Evolutionary conservation across 2,329 filamentous ascomycete species (phyloP).

Genomic region (Nothopassalora personata): DNA sequence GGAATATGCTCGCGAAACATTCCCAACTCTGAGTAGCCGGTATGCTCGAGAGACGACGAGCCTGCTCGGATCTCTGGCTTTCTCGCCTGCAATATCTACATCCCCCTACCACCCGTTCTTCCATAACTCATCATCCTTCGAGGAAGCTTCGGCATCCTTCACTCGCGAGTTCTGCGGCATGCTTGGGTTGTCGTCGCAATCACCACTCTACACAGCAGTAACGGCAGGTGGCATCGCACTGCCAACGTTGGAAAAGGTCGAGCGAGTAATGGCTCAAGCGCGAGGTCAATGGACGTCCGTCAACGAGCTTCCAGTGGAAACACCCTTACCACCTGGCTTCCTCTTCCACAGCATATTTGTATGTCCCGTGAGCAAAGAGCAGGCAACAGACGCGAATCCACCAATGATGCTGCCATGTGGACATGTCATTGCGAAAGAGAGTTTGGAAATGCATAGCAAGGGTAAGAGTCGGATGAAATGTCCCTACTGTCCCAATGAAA

Average conservation of each 20-base stretch:
- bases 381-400: slow-evolving; percentile 86
- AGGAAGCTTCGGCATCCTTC: slow-evolving; percentile 80
- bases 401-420: slow-evolving; percentile 97
- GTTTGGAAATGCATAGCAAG: slow-evolving; percentile 72
- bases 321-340: slow-evolving; percentile 58
- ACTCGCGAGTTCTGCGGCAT: slow-evolving; percentile 79
- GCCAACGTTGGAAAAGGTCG: slow-evolving; percentile 81
- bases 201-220: slow-evolving; percentile 84
- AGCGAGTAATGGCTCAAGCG: slow-evolving; percentile 79
- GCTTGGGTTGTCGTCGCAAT: slow-evolving; percentile 82
- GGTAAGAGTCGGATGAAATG: slow-evolving; percentile 75
- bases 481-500: slow-evolving; percentile 88
- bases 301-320: slow-evolving; percentile 76
- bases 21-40: slow-evolving; percentile 66
- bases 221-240: slow-evolving; percentile 90
- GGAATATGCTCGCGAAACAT: slow-evolving; percentile 68
- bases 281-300: slow-evolving; percentile 92
- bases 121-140: slow-evolving; percentile 68
- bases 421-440: slow-evolving; percentile 86
- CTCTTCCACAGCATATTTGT: slow-evolving; percentile 95
- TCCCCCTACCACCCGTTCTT: slow-evolving; percentile 81
- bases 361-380: slow-evolving; percentile 93
- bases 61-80: slow-evolving; percentile 76
- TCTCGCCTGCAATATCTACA: slow-evolving; percentile 62
- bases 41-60: slow-evolving; percentile 76